These are phyloP conservation scores for Aspergillus pseudotamarii DNA, from an alignment of 2,329 filamentous ascomycete genomes.

Conservation along the genomic window DNA sequence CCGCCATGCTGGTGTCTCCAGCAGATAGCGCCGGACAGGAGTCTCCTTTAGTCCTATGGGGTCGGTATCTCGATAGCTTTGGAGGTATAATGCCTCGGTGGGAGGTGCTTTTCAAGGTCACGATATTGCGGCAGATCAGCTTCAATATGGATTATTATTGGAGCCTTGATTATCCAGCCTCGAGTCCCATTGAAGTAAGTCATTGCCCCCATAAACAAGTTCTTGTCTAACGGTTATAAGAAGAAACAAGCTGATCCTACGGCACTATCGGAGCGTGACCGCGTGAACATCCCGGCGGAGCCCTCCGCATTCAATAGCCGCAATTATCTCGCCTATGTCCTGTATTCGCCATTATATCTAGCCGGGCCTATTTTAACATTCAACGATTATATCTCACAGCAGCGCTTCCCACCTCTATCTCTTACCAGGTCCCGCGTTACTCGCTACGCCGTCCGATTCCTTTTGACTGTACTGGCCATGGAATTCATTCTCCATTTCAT, in stretches of 20 bases:
- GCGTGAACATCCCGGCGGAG: conserved; percentile 74
- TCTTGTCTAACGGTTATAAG: conserved; percentile 58
- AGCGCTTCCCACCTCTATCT: conserved; percentile 71
- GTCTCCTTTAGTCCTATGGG: conserved; percentile 60
- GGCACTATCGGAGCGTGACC: conserved; percentile 84
- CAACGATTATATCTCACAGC: conserved; percentile 94
- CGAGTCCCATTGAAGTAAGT: conserved; percentile 79
- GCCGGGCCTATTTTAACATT: conserved; percentile 94
- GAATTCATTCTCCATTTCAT: conserved; percentile 89
- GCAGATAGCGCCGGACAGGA: conserved; percentile 42
- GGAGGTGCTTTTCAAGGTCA: conserved; percentile 98
- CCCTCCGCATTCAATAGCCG: conserved; percentile 72
- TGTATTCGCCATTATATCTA: conserved; percentile 93
- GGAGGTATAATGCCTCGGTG: conserved; percentile 85
- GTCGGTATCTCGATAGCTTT: conserved; percentile 72
- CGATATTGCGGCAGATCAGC: conserved; percentile 86
- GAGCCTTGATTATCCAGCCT: conserved; percentile 68
- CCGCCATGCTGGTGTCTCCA: conserved; percentile 49
- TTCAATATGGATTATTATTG: conserved; percentile 98
- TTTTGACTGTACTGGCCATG: conserved; percentile 80
- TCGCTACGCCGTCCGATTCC: conserved; percentile 81
- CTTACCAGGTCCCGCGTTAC: conserved; percentile 71
- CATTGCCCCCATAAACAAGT: neutral
- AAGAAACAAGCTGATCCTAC: conserved; percentile 98
- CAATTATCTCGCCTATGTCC: conserved; percentile 84